Evolutionary conservation across 2,329 filamentous ascomycete genomes (phyloP), one percentile per base, ranked within the genome.

Genomic region (Tolypocladium sp.): DNA sequence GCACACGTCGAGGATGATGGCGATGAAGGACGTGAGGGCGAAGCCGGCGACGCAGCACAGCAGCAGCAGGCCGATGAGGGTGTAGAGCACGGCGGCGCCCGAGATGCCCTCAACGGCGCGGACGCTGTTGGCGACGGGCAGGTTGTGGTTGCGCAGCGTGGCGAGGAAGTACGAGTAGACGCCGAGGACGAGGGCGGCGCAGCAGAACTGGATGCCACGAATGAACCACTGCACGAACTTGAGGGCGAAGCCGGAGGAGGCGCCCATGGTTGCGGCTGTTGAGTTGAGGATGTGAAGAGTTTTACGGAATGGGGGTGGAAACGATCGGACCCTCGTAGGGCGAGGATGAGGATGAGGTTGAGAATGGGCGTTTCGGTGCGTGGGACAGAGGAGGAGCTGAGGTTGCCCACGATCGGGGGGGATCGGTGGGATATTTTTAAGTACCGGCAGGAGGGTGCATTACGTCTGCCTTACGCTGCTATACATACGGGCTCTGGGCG

Each of bases 121-220:
- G 61, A 88, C 76, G 76, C 83, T 87, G 65, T 74, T 83, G 22
- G 82, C 78, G 64, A 92, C 92, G 60, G 68, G 59, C 17, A 87
- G 72, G 65, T 85, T 67, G 74, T 91, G 84, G 67, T 87, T 83
- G 62, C 82, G 72, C 17, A 92, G 82, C 10, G 88, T 82, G 10
- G 88, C 85, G 56, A 97, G 84, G 80, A 92, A 95, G 80, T 95
- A 96, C 56, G 86, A 87, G 79, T 88, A 92, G 68, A 94, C 83
- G 65, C 83, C 88, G 62, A 97, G 82, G 62, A 93, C 82, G 64
- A 96, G 80, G 60, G 81, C 85, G 10, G 88, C 80, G 71, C 85
- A 90, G 70, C 83, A 79, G 73, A 96, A 88, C 68, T 91, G 84
- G 59, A 96, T 75, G 64, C 82, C 75, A 65, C 93, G 90, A 68